Evolutionary conservation across 2,329 filamentous ascomycete species (phyloP).

Genomic region (Annulohypoxylon truncatum): DNA sequence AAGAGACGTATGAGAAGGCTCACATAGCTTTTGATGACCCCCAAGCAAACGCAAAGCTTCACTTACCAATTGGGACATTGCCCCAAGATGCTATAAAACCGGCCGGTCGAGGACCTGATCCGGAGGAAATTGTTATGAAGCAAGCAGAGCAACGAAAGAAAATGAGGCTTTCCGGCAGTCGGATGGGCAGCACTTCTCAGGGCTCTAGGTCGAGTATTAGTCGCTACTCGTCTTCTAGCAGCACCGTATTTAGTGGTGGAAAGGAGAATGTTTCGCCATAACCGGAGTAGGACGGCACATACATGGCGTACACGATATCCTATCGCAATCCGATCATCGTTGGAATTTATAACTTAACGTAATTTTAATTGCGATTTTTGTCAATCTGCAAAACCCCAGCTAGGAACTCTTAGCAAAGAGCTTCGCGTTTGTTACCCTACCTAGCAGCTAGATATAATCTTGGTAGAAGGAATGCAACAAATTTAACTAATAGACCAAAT

Average conservation of each 20-base stretch:
- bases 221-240: constrained; percentile 45
- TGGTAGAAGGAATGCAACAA: constrained; percentile 8
- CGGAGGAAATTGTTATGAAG: constrained; percentile 58
- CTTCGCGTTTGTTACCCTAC: neutral
- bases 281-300: neutral
- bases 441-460: constrained; percentile 6
- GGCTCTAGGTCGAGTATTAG: constrained; percentile 44
- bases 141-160: constrained; percentile 51
- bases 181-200: constrained; percentile 22
- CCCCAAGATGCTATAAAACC: constrained; percentile 60
- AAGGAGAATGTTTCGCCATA: constrained; percentile 17
- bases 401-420: neutral
- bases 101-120: constrained; percentile 55
- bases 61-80: constrained; percentile 59
- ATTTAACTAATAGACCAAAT: neutral
- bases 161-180: constrained; percentile 45
- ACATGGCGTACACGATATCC: neutral
- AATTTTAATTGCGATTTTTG: neutral
- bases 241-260: constrained; percentile 25
- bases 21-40: constrained; percentile 59
- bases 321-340: neutral
- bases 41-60: constrained; percentile 58
- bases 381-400: neutral
- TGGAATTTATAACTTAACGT: neutral
- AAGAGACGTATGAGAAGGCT: constrained; percentile 56